These are phyloP conservation scores for Graphilbum fragrans DNA, from an alignment of 2,329 filamentous ascomycete species.

Conservation along the genomic window DNA sequence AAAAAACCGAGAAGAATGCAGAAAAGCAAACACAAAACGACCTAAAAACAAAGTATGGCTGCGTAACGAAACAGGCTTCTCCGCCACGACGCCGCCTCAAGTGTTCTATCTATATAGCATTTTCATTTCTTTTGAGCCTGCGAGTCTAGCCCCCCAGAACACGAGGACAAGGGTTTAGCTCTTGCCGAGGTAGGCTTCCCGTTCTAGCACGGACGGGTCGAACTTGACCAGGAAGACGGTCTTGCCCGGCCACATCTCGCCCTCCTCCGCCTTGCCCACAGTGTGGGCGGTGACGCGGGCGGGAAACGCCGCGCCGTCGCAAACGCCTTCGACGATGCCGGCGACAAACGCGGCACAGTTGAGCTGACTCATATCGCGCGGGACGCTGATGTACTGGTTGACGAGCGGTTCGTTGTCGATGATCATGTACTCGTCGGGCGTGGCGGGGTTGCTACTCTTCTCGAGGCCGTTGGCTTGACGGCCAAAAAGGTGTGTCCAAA, in stretches of 20 bases:
- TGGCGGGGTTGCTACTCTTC: constrained; percentile 68
- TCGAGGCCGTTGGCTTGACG: constrained; percentile 88
- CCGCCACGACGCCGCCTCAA: too few species aligned
- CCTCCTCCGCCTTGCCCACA: constrained; percentile 44
- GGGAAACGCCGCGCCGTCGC: constrained; percentile 82
- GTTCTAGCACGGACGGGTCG: constrained; percentile 77
- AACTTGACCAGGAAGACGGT: constrained; percentile 96
- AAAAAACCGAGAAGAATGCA: background rate
- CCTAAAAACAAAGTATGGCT: background rate
- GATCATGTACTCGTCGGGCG: constrained; percentile 96
- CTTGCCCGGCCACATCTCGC: constrained; percentile 89
- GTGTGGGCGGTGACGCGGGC: constrained; percentile 85
- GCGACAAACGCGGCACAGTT: constrained; percentile 95
- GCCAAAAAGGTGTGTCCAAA: constrained; percentile 87
- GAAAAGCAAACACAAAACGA: background rate
- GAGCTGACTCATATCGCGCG: constrained; percentile 89
- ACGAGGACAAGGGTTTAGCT: constrained; percentile 8
- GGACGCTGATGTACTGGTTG: constrained; percentile 86
- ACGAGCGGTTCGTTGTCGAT: constrained; percentile 96
- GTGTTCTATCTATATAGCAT: too few species aligned
- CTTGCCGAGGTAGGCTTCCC: constrained; percentile 71
- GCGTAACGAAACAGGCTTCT: too few species aligned
- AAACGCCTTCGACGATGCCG: constrained; percentile 88
- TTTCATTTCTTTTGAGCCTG: too few species aligned
- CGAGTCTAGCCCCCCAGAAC: too few species aligned